Percentiles rank a stretch among this genome's conserved stretches.
phyloP scores from a whole-genome alignment of 495 filamentous ascomycete genomes.

The Chaetomium fimeti region DNA sequence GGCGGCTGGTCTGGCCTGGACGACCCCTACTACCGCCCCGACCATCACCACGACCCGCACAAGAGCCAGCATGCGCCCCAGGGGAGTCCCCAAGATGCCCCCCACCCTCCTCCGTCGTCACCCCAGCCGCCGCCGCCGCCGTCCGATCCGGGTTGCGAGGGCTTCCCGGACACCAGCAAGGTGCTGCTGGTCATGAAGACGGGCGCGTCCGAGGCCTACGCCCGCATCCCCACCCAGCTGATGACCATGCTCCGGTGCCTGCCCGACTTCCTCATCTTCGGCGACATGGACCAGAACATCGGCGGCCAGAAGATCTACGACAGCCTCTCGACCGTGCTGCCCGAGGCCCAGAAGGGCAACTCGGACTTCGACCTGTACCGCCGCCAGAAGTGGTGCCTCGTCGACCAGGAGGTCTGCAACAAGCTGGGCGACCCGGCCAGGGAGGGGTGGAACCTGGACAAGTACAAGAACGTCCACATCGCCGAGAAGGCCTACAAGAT shows the following conservation, averaged over 20 bases:
- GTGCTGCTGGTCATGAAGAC: conserved; percentile 57
- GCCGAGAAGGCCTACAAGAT: conserved; percentile 44
- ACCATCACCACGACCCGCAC: conserved; percentile 21
- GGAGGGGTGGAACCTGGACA: conserved; percentile 52
- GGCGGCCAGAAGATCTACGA: conserved; percentile 52
- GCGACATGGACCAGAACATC: conserved; percentile 54
- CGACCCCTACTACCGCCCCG: conserved; percentile 20
- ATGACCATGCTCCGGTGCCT: conserved; percentile 52
- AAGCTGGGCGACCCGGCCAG: conserved; percentile 32
- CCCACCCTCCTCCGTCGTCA: conserved; percentile 3
- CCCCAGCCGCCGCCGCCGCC: conserved; percentile 8
- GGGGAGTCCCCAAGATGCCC: neutral
- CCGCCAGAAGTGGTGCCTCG: conserved; percentile 44
- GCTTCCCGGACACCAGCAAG: conserved; percentile 40
- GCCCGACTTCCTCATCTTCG: conserved; percentile 57
- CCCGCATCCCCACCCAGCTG: conserved; percentile 55
- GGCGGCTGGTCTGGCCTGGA: conserved; percentile 31
- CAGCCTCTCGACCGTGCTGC: conserved; percentile 49
- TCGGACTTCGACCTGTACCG: conserved; percentile 58
- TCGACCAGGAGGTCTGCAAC: conserved; percentile 45
- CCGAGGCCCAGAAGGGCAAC: conserved; percentile 36
- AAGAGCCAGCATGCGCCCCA: conserved; percentile 24
- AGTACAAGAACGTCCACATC: conserved; percentile 50
- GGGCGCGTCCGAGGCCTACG: conserved; percentile 54
- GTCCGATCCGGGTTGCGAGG: conserved; percentile 32